A percentile compares a stretch with the other conserved stretches of the same genome.
Conservation (phyloP, 179 eudicot genomes). For the Beta macrorhiza region DNA sequence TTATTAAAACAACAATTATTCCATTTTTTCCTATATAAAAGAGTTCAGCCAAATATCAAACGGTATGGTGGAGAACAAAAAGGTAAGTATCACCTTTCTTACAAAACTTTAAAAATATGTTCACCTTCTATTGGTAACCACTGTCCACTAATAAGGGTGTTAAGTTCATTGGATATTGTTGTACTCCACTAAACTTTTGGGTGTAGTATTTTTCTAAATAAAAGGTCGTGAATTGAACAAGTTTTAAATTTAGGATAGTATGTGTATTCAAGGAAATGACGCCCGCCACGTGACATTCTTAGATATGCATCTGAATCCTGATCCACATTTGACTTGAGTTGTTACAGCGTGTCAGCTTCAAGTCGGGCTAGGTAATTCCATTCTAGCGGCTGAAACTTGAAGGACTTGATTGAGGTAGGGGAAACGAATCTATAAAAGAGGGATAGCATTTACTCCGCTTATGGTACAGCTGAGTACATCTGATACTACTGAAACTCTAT, state of each 20-base stretch:
- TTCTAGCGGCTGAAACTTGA: not conserved
- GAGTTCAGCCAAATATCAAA: not conserved
- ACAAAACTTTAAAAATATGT: too few relatives aligned
- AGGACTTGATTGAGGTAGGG: not conserved
- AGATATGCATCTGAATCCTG: not conserved
- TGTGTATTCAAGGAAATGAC: not conserved
- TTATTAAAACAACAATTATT: too few relatives aligned
- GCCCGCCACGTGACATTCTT: not conserved
- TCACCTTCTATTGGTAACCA: too few relatives aligned
- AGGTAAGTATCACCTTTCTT: too few relatives aligned
- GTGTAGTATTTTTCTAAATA: too few relatives aligned
- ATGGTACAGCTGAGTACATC: not conserved
- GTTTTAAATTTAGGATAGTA: not conserved
- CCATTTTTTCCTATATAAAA: not conserved
- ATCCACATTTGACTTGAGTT: not conserved
- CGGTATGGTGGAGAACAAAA: too few relatives aligned
- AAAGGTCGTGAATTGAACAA: too few relatives aligned
- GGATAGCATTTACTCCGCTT: not conserved
- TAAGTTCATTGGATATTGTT: too few relatives aligned
- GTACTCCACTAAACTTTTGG: too few relatives aligned
- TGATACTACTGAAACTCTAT: not conserved
- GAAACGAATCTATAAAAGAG: not conserved
- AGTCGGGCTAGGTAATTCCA: constrained; percentile 1
- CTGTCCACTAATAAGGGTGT: too few relatives aligned
- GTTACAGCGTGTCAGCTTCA: not conserved